Evolutionary conservation across 2,329 filamentous ascomycete genomes (phyloP).

Genomic region (Lecanicillium sp.): DNA sequence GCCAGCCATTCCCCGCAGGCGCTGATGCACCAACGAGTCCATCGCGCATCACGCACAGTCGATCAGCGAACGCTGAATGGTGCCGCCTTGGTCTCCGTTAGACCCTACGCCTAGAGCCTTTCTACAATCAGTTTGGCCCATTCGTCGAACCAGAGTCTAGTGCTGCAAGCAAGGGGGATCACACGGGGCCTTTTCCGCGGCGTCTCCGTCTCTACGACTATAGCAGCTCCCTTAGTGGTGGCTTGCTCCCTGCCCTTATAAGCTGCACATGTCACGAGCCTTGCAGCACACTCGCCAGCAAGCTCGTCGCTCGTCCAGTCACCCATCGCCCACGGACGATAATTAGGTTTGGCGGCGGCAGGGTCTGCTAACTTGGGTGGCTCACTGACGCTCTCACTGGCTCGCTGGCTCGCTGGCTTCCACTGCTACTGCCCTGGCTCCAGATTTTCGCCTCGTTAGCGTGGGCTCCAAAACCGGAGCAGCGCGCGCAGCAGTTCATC

Average conservation of each 20-base stretch:
- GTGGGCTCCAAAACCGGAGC: slow-evolving; percentile 10
- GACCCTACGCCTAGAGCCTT: slow-evolving; percentile 4
- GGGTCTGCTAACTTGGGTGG: slow-evolving; percentile 14
- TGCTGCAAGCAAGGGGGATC: background rate
- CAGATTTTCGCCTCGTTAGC: slow-evolving; percentile 10
- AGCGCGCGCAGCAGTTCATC: slow-evolving; percentile 5
- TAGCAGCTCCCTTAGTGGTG: background rate
- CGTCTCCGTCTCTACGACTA: no score
- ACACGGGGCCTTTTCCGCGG: background rate
- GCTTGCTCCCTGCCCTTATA: slow-evolving; percentile 1
- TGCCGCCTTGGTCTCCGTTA: slow-evolving; percentile 1
- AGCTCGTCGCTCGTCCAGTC: background rate
- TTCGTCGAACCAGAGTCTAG: background rate
- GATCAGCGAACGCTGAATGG: slow-evolving; percentile 10
- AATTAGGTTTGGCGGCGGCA: slow-evolving; percentile 1
- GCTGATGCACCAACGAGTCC: slow-evolving; percentile 1
- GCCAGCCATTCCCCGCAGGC: slow-evolving; percentile 3
- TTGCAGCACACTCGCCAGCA: background rate
- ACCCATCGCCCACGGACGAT: background rate
- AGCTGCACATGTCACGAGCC: slow-evolving; percentile 9
- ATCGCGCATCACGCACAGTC: slow-evolving; percentile 10
- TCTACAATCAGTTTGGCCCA: background rate
- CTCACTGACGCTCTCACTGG: no score
- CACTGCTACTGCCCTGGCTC: slow-evolving; percentile 14
- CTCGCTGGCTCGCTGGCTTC: no score